Evolutionary conservation across 352 stramenopile species (phyloP).

Genomic region (Phytophthora litchii): DNA sequence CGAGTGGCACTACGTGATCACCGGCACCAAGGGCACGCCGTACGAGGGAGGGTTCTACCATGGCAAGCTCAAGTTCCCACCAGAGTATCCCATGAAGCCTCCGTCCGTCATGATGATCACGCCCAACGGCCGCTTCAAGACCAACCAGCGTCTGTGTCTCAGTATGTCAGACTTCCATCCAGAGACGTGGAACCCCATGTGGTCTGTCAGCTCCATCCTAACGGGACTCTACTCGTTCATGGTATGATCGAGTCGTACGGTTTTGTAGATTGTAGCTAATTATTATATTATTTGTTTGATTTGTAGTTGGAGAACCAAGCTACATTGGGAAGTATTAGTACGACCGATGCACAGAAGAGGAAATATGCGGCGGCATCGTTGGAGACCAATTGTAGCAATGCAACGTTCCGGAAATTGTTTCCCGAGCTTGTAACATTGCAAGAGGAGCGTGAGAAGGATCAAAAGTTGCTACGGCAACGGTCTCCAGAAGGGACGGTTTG

Average conservation of each 20-base stretch:
- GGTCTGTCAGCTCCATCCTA: constrained; percentile 95
- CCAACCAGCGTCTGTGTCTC: constrained; percentile 93
- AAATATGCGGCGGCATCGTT: constrained; percentile 83
- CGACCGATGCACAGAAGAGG: constrained; percentile 80
- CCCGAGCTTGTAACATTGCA: constrained; percentile 88
- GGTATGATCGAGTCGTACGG: constrained; percentile 44
- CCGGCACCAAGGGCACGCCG: constrained; percentile 60
- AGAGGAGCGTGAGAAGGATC: constrained; percentile 52
- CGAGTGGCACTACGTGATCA: constrained; percentile 97
- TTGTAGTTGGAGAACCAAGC: constrained; percentile 74
- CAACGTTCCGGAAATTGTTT: constrained; percentile 89
- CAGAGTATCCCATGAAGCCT: constrained; percentile 96
- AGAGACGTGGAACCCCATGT: constrained; percentile 97
- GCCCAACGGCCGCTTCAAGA: constrained; percentile 94
- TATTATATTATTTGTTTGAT: constrained; percentile 7
- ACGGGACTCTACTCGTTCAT: constrained; percentile 97
- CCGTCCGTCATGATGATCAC: constrained; percentile 96
- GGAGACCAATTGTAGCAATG: constrained; percentile 81
- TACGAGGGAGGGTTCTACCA: constrained; percentile 94
- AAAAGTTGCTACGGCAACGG: constrained; percentile 46
- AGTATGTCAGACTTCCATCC: constrained; percentile 97
- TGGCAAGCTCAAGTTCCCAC: constrained; percentile 92
- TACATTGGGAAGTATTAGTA: constrained; percentile 90
- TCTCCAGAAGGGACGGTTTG: constrained; percentile 14
- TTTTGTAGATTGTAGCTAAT: constrained; percentile 13